Conservation (phyloP, 306 rosid species). For the Citrullus mucosospermus region DNA sequence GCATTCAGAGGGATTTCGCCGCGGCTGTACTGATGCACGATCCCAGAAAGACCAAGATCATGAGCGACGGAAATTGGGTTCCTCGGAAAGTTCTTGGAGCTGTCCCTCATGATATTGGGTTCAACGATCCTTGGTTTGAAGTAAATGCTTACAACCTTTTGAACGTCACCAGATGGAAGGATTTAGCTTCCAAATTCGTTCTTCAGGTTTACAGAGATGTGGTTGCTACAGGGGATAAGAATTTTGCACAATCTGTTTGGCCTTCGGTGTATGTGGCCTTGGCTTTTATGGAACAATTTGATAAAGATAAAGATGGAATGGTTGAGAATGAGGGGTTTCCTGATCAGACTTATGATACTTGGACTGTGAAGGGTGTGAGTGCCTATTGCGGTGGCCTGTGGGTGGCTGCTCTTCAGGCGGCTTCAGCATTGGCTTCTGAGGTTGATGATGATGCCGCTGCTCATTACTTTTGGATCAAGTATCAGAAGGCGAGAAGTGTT, state of each 20-base stretch:
- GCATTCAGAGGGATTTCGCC: conserved; percentile 91
- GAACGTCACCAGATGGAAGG: conserved; percentile 87
- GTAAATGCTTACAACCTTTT: conserved; percentile 68
- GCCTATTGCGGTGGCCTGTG: conserved; percentile 94
- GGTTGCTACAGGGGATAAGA: conserved; percentile 76
- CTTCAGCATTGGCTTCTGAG: conserved; percentile 70
- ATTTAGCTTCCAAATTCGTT: conserved; percentile 86
- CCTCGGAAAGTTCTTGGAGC: conserved; percentile 85
- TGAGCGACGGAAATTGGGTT: conserved; percentile 48
- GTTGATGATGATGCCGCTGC: conserved; percentile 70
- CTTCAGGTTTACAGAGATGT: conserved; percentile 92
- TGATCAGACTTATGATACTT: conserved; percentile 90
- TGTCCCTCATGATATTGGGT: conserved; percentile 92
- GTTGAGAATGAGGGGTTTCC: conserved; percentile 93
- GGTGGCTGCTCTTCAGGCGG: conserved; percentile 93
- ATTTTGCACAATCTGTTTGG: conserved; percentile 86
- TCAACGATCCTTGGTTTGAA: conserved; percentile 85
- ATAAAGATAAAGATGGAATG: conserved; percentile 87
- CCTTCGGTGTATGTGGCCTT: conserved; percentile 87
- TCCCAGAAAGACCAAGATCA: conserved; percentile 50
- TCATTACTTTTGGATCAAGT: conserved; percentile 70
- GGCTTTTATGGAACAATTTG: conserved; percentile 95
- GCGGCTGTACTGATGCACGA: conserved; percentile 98
- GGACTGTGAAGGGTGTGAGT: conserved; percentile 92
- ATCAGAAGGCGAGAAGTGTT: conserved; percentile 55